Base-by-base conservation (phyloP, 345 rosid species). In the Acer yangbiense region DNA sequence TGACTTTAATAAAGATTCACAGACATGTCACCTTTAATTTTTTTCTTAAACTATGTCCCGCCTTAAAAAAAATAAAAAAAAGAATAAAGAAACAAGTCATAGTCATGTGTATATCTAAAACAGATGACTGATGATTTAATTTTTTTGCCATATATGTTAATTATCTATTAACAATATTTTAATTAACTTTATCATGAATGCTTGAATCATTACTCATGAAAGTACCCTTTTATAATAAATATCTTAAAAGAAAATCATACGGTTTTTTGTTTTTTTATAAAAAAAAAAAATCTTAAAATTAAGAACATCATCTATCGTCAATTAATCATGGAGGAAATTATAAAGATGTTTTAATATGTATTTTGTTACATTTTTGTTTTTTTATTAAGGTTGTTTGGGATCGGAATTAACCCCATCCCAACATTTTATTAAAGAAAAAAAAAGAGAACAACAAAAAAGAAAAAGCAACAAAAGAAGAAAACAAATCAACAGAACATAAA, bases 21-120 rank as follows among this genome's bases (percentile, higher is more conserved):
- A 68, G 55, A 44, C 32, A 68, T 18, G 71, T 68, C 55, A 41
- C 55, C 52, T 68, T 43, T 17, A 66, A 35, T 66, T 68, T n/a
- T 68, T 68, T 68, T 68, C 48, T 68, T 41, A 68, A 44, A 18
- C 55, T 1, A 68, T 68, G 25, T 21, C 55, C 71, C 55, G 44
- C 71, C 48, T 18, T 13, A 68, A 43, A 41, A n/a, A 1, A 43
- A 68, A 23, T 23, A 32, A 3, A 32, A 35, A 35, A 35, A 35
- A 29, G 32, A 29, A 29, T 29, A 32, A 32, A 32, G 35, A 21
- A 63, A 23, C 66, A 21, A 9, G 35, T 8, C 66, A 9, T 21
- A 2, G 66, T 63, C 32, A 13, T 57, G 10, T 57, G 10, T 57
- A 57, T 57, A 57, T 57, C 20, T 57, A n/a, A n/a, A 57, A 7